Evolutionary conservation across 768 basidiomycete genomes (phyloP).

Genomic region (Tephrocybe sp.): DNA sequence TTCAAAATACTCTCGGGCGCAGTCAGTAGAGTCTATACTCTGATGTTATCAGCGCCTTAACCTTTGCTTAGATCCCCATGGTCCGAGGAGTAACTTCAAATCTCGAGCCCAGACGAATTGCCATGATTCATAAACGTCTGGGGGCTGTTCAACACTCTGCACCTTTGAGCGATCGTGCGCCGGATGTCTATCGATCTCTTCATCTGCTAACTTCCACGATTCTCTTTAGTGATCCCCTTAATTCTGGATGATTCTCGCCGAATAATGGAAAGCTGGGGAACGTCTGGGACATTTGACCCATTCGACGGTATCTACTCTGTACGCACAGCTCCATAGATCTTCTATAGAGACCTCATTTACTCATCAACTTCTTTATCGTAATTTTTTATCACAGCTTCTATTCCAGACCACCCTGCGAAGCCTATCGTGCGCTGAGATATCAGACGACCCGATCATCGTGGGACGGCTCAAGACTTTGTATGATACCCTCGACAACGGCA

Average conservation of each 20-base stretch:
- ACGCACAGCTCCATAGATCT: constrained; percentile 18
- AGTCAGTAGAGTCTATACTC: constrained; percentile 42
- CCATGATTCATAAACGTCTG: constrained; percentile 73
- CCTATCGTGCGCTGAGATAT: constrained; percentile 67
- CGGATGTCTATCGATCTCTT: constrained; percentile 18
- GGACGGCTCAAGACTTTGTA: constrained; percentile 63
- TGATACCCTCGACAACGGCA: constrained; percentile 66
- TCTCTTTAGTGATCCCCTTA: constrained; percentile 54
- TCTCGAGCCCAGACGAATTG: constrained; percentile 59
- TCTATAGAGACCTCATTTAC: neutral
- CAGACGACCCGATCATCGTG: constrained; percentile 63
- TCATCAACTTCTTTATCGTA: constrained; percentile 8
- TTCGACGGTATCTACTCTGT: constrained; percentile 73
- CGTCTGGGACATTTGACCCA: constrained; percentile 65
- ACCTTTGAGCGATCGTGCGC: constrained; percentile 59
- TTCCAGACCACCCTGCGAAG: constrained; percentile 76
- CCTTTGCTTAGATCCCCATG: constrained; percentile 61
- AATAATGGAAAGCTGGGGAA: constrained; percentile 65
- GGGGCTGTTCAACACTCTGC: constrained; percentile 62
- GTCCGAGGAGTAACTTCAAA: constrained; percentile 74
- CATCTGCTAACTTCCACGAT: constrained; percentile 4
- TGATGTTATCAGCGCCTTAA: constrained; percentile 19
- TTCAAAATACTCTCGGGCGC: constrained; percentile 80
- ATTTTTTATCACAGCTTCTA: constrained; percentile 44
- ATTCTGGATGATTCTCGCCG: constrained; percentile 65